These are phyloP conservation scores for Penicillium angulare DNA, from an alignment of 495 filamentous ascomycete genomes.

Conservation along the genomic window DNA sequence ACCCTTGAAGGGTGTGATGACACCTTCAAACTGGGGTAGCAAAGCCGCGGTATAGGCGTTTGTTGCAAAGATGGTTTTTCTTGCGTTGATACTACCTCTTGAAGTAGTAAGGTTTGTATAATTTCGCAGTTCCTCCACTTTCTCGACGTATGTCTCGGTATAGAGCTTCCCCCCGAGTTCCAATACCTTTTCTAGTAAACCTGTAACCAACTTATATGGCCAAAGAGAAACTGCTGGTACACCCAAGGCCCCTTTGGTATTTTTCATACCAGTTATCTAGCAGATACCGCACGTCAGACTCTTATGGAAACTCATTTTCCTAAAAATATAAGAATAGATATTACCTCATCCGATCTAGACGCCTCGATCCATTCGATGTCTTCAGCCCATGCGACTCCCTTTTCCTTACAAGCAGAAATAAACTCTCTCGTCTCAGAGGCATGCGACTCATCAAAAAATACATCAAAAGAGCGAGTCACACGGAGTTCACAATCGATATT, in stretches of 20 bases:
- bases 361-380: not conserved
- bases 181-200: not conserved
- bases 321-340: not conserved
- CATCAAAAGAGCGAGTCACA: not conserved
- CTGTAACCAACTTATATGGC: constrained; percentile 5
- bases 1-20: not conserved
- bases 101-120: not conserved
- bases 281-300: not conserved
- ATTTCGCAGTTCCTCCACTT: not conserved
- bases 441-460: not conserved
- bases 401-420: not conserved
- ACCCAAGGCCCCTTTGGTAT: not conserved
- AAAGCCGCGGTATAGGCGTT: constrained; percentile 1
- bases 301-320: too few species aligned
- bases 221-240: not conserved
- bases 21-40: not conserved
- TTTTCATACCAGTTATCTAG: constrained; percentile 2
- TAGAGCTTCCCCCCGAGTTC: not conserved
- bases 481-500: not conserved
- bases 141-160: not conserved
- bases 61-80: not conserved
- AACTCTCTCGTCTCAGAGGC: not conserved
- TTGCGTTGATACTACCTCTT: not conserved
- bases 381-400: not conserved
- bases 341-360: not conserved